phyloP scores from a whole-genome alignment of 257 asterid genomes.

The Solanum medicagineum region DNA sequence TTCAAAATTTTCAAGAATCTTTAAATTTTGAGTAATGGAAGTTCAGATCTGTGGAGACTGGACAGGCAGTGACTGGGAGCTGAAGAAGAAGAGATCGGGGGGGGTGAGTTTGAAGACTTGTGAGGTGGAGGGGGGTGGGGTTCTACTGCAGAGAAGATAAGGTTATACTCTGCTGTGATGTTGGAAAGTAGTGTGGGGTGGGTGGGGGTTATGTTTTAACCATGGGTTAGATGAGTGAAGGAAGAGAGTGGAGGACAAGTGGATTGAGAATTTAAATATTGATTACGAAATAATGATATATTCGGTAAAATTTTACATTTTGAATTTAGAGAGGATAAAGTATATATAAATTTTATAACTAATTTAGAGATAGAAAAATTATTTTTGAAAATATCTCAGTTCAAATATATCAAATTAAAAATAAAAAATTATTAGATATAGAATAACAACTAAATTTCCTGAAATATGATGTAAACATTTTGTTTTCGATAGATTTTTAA shows the following conservation, averaged over 20 bases:
- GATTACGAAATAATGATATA: too few relatives aligned
- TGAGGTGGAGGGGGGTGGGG: not conserved
- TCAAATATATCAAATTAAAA: too few relatives aligned
- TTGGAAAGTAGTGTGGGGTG: not conserved
- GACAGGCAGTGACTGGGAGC: not conserved
- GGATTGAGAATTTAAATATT: not conserved
- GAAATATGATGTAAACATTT: too few relatives aligned
- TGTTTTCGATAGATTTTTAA: too few relatives aligned
- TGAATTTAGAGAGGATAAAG: too few relatives aligned
- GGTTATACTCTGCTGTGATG: not conserved
- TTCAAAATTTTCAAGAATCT: not conserved
- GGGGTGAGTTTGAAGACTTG: not conserved
- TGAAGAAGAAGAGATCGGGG: not conserved
- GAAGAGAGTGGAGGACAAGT: not conserved
- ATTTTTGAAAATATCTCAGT: too few relatives aligned
- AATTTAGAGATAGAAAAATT: rapidly evolving
- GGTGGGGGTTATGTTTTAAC: not conserved
- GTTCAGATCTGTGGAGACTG: not conserved
- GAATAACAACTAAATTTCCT: too few relatives aligned
- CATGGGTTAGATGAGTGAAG: not conserved
- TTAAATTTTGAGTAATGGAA: not conserved
- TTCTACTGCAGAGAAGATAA: not conserved
- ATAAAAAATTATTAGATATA: too few relatives aligned
- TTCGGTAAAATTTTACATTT: too few relatives aligned
- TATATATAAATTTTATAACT: too few relatives aligned